phyloP scores from a whole-genome alignment of 306 rosid genomes.

The Comarum palustre region DNA sequence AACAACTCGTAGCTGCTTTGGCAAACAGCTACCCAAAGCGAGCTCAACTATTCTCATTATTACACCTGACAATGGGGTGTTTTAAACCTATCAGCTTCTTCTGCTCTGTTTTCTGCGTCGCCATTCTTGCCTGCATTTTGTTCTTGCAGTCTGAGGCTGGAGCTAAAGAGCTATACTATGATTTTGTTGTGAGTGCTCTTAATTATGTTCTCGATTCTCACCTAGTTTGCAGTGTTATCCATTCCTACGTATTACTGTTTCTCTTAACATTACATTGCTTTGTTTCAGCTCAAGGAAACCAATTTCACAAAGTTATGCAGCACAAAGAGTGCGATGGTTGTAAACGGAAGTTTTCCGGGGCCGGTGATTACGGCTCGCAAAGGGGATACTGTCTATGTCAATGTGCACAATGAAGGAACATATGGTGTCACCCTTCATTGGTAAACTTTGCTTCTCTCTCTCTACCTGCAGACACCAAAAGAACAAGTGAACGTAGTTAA shows the following conservation, averaged over 20 bases:
- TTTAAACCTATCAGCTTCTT: conserved; percentile 3
- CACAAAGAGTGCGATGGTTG: conserved; percentile 51
- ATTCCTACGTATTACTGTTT: background rate
- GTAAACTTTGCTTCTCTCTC: conserved; percentile 7
- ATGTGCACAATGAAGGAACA: conserved; percentile 47
- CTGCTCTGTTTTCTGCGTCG: background rate
- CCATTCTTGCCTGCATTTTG: background rate
- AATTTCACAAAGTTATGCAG: conserved; percentile 45
- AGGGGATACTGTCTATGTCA: conserved; percentile 53
- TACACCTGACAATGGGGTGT: conserved; percentile 3
- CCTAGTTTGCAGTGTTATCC: background rate
- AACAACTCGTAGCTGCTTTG: background rate
- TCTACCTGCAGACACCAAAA: background rate
- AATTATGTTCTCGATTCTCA: background rate
- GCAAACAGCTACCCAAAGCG: background rate
- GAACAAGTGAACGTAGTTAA: background rate
- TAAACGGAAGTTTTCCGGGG: conserved; percentile 63
- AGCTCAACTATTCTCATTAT: background rate
- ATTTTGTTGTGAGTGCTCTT: conserved; percentile 14
- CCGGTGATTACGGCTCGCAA: conserved; percentile 40
- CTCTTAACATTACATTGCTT: background rate
- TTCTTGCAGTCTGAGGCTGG: conserved; percentile 4
- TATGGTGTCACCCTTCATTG: conserved; percentile 58
- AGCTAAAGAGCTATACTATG: background rate
- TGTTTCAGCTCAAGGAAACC: conserved; percentile 6